These are phyloP conservation scores for Rosa multiflora DNA, from an alignment of 306 rosid genomes.

Conservation along the genomic window DNA sequence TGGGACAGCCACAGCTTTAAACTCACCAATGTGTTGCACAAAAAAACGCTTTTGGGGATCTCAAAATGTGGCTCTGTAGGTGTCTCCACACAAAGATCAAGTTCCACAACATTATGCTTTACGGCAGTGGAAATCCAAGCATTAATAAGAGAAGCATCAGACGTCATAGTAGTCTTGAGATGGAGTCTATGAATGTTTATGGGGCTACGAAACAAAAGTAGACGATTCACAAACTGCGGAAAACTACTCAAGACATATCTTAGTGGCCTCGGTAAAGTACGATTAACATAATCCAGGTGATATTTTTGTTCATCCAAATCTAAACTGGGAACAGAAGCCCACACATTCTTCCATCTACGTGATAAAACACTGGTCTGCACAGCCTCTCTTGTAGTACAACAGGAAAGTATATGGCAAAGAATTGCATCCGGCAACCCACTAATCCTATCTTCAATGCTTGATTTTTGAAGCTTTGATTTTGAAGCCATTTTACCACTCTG, in stretches of 20 bases:
- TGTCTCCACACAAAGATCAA: conserved; percentile 2
- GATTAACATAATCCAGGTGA: neutral
- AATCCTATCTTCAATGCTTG: neutral
- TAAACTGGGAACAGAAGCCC: neutral
- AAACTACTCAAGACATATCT: neutral
- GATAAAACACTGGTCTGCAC: conserved; percentile 9
- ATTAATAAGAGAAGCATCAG: neutral
- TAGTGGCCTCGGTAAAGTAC: neutral
- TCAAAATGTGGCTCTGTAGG: neutral
- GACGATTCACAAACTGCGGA: neutral
- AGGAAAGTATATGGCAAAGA: conserved; percentile 4
- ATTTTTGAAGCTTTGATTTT: neutral
- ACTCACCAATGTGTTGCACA: neutral
- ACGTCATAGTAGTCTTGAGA: neutral
- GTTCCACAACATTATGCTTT: neutral
- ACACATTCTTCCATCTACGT: conserved; percentile 8
- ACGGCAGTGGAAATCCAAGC: neutral
- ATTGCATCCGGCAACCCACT: conserved; percentile 12
- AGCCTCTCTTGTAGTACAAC: neutral
- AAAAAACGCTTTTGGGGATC: neutral
- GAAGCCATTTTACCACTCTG: neutral
- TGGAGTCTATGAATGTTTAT: neutral
- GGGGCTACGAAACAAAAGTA: neutral
- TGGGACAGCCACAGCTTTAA: neutral
- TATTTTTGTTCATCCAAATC: neutral